A percentile compares a stretch with the other conserved stretches of the same genome.
phyloP scores from a whole-genome alignment of 2,329 filamentous ascomycete genomes.

The Beauveria asiatica region DNA sequence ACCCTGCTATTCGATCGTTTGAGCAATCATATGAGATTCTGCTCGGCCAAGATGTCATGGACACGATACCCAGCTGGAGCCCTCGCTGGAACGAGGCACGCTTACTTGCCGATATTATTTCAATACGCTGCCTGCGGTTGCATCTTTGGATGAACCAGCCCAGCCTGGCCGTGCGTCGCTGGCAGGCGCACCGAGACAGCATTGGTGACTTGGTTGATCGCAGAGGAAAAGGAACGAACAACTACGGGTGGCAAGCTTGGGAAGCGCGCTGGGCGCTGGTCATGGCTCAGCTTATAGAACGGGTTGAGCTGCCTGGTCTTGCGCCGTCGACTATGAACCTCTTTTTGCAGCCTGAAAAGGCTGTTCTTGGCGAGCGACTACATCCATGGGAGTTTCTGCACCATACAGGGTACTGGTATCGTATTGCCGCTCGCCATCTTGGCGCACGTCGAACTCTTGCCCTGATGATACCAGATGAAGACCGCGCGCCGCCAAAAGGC shows the following conservation, averaged over 20 bases:
- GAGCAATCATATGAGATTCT: constrained; percentile 80
- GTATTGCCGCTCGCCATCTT: constrained; percentile 49
- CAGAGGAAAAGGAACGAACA: constrained; percentile 74
- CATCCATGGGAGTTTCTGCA: constrained; percentile 57
- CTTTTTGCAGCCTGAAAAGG: constrained; percentile 51
- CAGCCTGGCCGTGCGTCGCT: constrained; percentile 71
- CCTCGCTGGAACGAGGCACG: constrained; percentile 89
- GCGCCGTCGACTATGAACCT: constrained; percentile 34
- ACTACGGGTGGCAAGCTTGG: constrained; percentile 94
- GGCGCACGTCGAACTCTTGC: constrained; percentile 45
- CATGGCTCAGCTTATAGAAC: constrained; percentile 54
- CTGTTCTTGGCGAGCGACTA: constrained; percentile 46
- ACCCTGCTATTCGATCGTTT: constrained; percentile 75
- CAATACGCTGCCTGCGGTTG: constrained; percentile 74
- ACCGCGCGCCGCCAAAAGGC: constrained; percentile 43
- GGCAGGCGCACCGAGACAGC: constrained; percentile 67
- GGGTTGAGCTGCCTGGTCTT: constrained; percentile 42
- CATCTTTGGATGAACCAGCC: constrained; percentile 71
- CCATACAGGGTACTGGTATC: constrained; percentile 60
- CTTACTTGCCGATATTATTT: constrained; percentile 72
- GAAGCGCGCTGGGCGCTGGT: constrained; percentile 63
- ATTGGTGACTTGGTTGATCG: constrained; percentile 72
- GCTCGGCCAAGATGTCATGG: constrained; percentile 74
- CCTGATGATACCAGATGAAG: constrained; percentile 49
- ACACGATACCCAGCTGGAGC: constrained; percentile 83